Evolutionary conservation across 2,329 filamentous ascomycete species (phyloP).

Genomic region (Alternaria dauci): DNA sequence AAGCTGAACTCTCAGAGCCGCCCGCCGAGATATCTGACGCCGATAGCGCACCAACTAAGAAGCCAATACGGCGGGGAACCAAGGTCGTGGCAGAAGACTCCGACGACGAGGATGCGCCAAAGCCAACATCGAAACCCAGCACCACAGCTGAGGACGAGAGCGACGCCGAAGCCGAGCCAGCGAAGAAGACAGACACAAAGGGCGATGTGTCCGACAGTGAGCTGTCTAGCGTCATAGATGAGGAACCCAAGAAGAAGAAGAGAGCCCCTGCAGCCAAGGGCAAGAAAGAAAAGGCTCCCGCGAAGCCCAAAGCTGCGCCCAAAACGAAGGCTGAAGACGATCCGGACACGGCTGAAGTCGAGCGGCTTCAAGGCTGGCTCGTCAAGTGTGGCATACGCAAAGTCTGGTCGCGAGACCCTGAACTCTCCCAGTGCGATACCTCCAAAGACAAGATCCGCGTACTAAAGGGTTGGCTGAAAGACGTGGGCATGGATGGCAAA

Average conservation of each 20-base stretch:
- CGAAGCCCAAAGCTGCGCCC: constrained; percentile 50
- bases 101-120: constrained; percentile 32
- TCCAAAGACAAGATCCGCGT: constrained; percentile 82
- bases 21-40: constrained; percentile 31
- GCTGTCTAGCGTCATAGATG: constrained; percentile 80
- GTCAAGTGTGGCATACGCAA: constrained; percentile 92
- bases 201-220: constrained; percentile 64
- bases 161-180: constrained; percentile 19
- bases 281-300: constrained; percentile 42
- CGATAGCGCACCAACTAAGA: constrained; percentile 40
- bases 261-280: constrained; percentile 38
- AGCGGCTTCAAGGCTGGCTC: constrained; percentile 85
- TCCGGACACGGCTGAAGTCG: constrained; percentile 80
- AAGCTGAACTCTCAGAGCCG: constrained; percentile 30
- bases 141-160: constrained; percentile 22
- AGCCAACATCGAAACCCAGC: constrained; percentile 20
- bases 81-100: constrained; percentile 43
- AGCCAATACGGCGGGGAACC: constrained; percentile 31
- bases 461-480: constrained; percentile 78
- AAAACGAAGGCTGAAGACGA: constrained; percentile 55
- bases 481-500: constrained; percentile 86
- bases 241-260: constrained; percentile 68
- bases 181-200: constrained; percentile 28
- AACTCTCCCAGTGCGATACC: constrained; percentile 79
- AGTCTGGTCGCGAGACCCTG: constrained; percentile 75